These are phyloP conservation scores for Annulohypoxylon stygium DNA, from an alignment of 495 filamentous ascomycete genomes.

Conservation along the genomic window DNA sequence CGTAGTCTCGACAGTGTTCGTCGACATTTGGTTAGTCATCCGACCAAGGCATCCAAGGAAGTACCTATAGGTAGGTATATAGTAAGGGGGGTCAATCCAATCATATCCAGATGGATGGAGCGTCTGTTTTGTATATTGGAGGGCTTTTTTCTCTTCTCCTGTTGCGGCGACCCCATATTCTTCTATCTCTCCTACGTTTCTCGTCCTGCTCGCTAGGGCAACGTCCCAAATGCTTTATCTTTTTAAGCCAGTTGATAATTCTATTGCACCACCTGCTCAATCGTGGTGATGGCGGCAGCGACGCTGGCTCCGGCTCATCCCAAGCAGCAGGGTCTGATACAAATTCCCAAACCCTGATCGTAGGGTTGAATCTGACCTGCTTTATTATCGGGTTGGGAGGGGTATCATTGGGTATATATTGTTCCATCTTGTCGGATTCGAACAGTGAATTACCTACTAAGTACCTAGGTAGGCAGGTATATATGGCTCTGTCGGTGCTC, in stretches of 20 bases:
- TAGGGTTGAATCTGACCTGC: background rate
- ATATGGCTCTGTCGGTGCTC: too few relatives aligned
- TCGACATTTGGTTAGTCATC: background rate
- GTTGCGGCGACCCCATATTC: background rate
- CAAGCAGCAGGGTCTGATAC: background rate
- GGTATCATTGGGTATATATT: background rate
- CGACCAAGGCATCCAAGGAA: too few relatives aligned
- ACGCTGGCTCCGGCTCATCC: background rate
- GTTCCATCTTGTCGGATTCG: background rate
- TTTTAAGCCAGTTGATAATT: background rate
- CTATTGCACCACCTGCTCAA: background rate
- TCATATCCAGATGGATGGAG: too few relatives aligned
- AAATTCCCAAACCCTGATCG: constrained; percentile 5
- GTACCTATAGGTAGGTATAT: too few relatives aligned
- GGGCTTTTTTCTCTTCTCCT: too few relatives aligned
- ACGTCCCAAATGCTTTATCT: background rate
- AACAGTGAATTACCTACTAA: background rate
- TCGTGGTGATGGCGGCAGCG: background rate
- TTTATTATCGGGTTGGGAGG: background rate
- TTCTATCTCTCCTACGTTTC: background rate
- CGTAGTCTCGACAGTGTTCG: background rate
- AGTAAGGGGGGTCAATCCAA: too few relatives aligned
- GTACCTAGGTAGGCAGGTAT: too few relatives aligned
- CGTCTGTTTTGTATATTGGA: too few relatives aligned
- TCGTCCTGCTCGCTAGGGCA: too few relatives aligned